These are phyloP conservation scores for Volvariella volvacea DNA, from an alignment of 1,284 basidiomycete species.

Conservation along the genomic window DNA sequence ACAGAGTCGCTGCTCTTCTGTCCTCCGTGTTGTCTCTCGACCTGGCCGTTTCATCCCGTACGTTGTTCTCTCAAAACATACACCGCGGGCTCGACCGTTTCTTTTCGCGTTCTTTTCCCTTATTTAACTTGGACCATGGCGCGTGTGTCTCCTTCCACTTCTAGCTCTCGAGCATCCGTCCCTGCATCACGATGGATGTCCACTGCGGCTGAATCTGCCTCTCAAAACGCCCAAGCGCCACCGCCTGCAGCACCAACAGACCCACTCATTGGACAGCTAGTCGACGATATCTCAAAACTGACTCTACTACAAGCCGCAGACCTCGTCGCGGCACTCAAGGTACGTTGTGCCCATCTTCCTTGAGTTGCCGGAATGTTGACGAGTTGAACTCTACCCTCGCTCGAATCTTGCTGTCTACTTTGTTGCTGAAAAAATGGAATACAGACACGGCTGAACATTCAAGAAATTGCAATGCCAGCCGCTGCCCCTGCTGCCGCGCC, in stretches of 20 bases:
- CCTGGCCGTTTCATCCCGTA: conserved; percentile 30
- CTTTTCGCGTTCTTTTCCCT: conserved; percentile 4
- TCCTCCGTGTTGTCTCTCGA: conserved; percentile 40
- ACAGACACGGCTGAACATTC: conserved; percentile 91
- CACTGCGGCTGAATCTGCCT: conserved; percentile 37
- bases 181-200: conserved; percentile 37
- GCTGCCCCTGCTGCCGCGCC: conserved; percentile 60
- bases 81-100: not conserved
- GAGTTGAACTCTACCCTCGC: conserved; percentile 3
- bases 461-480: conserved; percentile 93
- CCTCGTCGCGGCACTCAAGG: conserved; percentile 89
- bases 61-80: conserved; percentile 15
- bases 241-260: conserved; percentile 38
- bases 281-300: conserved; percentile 89
- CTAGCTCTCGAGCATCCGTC: conserved; percentile 27
- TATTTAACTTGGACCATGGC: conserved; percentile 6
- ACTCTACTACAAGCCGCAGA: conserved; percentile 97
- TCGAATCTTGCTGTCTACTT: conserved; percentile 3
- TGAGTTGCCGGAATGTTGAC: not conserved
- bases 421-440: not conserved
- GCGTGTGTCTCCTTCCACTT: conserved; percentile 4
- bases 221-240: conserved; percentile 37
- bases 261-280: conserved; percentile 77
- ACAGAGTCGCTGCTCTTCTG: conserved; percentile 42
- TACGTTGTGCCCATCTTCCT: conserved; percentile 24